These are phyloP conservation scores for Wickerhamiella parazyma DNA, from an alignment of 805 yeast species.

Conservation along the genomic window DNA sequence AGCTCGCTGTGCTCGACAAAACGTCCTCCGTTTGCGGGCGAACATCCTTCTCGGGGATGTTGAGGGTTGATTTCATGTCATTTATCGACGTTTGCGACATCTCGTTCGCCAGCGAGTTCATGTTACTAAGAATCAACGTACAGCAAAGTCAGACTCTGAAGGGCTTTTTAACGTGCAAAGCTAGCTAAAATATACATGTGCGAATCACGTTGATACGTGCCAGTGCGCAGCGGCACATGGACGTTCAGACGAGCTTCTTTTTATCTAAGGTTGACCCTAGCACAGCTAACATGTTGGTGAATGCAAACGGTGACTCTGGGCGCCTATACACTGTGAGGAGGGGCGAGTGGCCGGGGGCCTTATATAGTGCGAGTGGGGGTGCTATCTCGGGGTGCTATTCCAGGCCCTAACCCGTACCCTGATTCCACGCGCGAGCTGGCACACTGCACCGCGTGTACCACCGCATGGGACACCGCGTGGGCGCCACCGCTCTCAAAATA, in stretches of 20 bases:
- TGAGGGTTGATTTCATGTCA: constrained; percentile 62
- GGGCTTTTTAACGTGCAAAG: no score
- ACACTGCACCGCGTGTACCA: no score
- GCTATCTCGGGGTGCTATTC: neutral
- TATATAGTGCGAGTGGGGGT: neutral
- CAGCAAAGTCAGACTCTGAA: no score
- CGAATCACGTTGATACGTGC: constrained; percentile 6
- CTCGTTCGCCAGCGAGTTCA: constrained; percentile 9
- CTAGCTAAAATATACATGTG: neutral
- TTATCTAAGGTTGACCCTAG: constrained; percentile 24
- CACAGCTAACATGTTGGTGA: constrained; percentile 20
- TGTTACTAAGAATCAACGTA: neutral
- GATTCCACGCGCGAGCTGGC: no score
- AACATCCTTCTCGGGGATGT: constrained; percentile 71
- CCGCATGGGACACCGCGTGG: no score
- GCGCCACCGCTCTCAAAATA: no score
- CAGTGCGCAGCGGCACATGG: neutral
- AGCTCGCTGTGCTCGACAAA: constrained; percentile 76
- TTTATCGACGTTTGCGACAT: constrained; percentile 9
- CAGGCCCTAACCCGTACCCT: no score
- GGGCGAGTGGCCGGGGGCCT: neutral
- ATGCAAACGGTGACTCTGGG: constrained; percentile 23
- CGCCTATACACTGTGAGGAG: constrained; percentile 20
- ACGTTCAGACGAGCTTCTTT: constrained; percentile 8
- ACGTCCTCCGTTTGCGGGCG: constrained; percentile 97